phyloP scores from a whole-genome alignment of 768 basidiomycete species.

The Rhizopogon rudus region DNA sequence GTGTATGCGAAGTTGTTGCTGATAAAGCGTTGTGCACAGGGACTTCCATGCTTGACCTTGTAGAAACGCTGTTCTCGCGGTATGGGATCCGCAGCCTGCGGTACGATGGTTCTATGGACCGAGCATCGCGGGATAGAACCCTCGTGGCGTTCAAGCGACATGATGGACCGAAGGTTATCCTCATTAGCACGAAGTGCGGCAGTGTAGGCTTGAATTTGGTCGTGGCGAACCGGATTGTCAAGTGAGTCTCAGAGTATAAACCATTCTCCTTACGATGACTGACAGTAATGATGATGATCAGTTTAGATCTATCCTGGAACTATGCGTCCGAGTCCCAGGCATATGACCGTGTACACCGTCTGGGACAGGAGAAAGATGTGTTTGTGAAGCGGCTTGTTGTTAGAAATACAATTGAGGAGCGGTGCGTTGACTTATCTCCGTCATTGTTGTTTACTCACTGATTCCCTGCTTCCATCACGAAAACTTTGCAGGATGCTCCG shows the following conservation, averaged over 20 bases:
- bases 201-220: constrained; percentile 69
- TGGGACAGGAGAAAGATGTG: constrained; percentile 67
- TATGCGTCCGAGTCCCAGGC: constrained; percentile 70
- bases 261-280: neutral
- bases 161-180: constrained; percentile 57
- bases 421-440: constrained; percentile 33
- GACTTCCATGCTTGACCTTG: constrained; percentile 68
- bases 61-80: constrained; percentile 55
- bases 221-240: constrained; percentile 64
- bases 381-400: constrained; percentile 65
- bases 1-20: neutral
- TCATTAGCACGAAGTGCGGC: constrained; percentile 66
- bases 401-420: constrained; percentile 69
- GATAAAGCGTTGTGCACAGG: constrained; percentile 31
- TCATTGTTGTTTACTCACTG: neutral
- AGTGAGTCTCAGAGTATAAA: constrained; percentile 34
- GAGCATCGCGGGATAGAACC: constrained; percentile 42
- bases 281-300: constrained; percentile 14
- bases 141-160: constrained; percentile 49
- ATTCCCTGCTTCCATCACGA: neutral
- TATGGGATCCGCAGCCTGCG: constrained; percentile 54
- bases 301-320: constrained; percentile 74
- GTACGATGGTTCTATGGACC: constrained; percentile 69
- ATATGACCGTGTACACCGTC: constrained; percentile 54
- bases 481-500: constrained; percentile 49